Percentiles rank a stretch among this genome's conserved stretches.
Evolutionary conservation across 2,329 filamentous ascomycete genomes (phyloP).

Genomic region (Emergomyces pasteurianus): DNA sequence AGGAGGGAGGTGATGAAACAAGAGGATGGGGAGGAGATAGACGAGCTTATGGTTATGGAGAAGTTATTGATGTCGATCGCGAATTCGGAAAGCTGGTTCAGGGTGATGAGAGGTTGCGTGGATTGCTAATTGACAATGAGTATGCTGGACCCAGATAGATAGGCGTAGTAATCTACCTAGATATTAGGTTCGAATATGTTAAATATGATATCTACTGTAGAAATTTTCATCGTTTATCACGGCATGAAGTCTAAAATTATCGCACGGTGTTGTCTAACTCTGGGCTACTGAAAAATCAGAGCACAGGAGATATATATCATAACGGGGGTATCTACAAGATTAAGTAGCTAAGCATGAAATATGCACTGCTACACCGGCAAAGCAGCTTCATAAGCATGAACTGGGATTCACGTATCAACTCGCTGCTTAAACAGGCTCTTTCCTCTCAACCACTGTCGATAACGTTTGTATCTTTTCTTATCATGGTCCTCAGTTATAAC

Average conservation of each 20-base stretch:
- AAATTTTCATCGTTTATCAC: background rate
- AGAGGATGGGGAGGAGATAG: constrained; percentile 12
- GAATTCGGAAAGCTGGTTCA: constrained; percentile 26
- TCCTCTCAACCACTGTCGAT: constrained; percentile 84
- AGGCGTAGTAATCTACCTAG: background rate
- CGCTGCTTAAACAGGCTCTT: constrained; percentile 95
- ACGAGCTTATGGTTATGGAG: constrained; percentile 11
- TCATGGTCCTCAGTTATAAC: constrained; percentile 74
- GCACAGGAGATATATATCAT: background rate
- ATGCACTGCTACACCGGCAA: no score
- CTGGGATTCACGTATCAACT: constrained; percentile 28
- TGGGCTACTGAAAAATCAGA: background rate
- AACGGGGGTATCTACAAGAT: background rate
- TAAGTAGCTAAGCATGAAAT: constrained; percentile 1
- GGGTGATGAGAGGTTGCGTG: constrained; percentile 22
- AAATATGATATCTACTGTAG: background rate
- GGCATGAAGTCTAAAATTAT: background rate
- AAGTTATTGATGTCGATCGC: constrained; percentile 20
- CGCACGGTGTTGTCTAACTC: background rate
- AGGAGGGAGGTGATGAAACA: background rate
- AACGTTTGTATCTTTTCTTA: constrained; percentile 96
- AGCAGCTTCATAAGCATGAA: background rate
- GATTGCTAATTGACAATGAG: constrained; percentile 14
- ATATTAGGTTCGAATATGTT: background rate
- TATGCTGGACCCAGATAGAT: background rate